Conservation (phyloP, 2,329 filamentous ascomycete genomes). For the Exophiala calicioides region DNA sequence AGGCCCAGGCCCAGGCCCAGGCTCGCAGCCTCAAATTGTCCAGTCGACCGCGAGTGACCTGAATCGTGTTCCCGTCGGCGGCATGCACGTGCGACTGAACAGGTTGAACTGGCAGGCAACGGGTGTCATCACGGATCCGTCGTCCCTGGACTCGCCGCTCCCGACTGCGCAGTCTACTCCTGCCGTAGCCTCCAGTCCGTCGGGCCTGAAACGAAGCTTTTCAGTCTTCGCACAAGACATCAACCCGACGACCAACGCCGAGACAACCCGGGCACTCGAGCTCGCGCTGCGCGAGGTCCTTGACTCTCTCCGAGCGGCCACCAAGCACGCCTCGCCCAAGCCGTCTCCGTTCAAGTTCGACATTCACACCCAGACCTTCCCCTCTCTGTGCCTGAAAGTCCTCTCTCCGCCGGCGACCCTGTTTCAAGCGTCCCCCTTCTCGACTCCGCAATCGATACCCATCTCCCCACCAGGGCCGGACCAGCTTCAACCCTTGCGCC, state of each 20-base stretch:
- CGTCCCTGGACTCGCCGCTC: constrained; percentile 52
- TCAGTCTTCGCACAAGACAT: constrained; percentile 29
- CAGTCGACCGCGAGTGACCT: constrained; percentile 13
- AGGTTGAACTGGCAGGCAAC: constrained; percentile 73
- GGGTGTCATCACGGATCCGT: constrained; percentile 75
- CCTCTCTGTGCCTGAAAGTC: constrained; percentile 77
- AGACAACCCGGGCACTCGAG: constrained; percentile 81
- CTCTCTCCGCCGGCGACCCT: constrained; percentile 79
- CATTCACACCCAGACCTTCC: constrained; percentile 80
- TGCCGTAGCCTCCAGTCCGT: constrained; percentile 22
- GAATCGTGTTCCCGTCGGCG: constrained; percentile 22
- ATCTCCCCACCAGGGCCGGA: constrained; percentile 71
- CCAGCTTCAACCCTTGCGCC: constrained; percentile 71
- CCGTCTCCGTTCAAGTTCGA: constrained; percentile 72
- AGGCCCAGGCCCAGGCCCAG: constrained; percentile 10
- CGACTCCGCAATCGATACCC: constrained; percentile 78
- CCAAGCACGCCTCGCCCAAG: constrained; percentile 45
- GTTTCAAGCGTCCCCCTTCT: constrained; percentile 72
- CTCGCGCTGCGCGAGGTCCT: constrained; percentile 81
- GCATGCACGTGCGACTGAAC: constrained; percentile 51
- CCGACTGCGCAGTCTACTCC: constrained; percentile 36
- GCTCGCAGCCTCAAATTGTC: constrained; percentile 8
- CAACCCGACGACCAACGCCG: constrained; percentile 38
- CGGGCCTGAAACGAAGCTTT: constrained; percentile 31
- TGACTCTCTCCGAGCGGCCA: constrained; percentile 76